These are phyloP conservation scores for Crassisporium funariophilum DNA, from an alignment of 768 basidiomycete species.

Conservation along the genomic window DNA sequence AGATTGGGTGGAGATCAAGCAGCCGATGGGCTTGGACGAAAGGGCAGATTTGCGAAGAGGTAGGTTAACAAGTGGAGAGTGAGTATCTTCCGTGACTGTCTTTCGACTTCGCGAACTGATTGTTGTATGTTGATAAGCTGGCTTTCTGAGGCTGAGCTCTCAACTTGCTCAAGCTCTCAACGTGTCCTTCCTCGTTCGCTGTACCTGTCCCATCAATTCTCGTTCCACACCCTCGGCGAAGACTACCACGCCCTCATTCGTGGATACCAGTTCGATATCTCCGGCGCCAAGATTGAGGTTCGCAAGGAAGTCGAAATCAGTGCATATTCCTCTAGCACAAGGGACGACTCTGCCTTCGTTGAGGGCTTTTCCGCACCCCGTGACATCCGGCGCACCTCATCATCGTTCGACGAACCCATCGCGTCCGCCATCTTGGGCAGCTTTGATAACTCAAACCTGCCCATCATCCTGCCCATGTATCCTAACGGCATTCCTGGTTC, in stretches of 20 bases:
- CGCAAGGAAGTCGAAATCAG: slow-evolving; percentile 71
- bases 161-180: slow-evolving; percentile 63
- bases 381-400: slow-evolving; percentile 45
- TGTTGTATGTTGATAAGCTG: slow-evolving; percentile 41
- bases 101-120: slow-evolving; percentile 9
- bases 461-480: slow-evolving; percentile 69
- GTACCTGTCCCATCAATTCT: slow-evolving; percentile 85
- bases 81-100: slow-evolving; percentile 13
- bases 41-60: slow-evolving; percentile 4
- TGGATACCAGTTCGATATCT: slow-evolving; percentile 59
- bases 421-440: slow-evolving; percentile 70
- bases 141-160: slow-evolving; percentile 82
- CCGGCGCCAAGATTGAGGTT: slow-evolving; percentile 65
- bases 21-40: slow-evolving; percentile 13
- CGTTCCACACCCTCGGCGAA: slow-evolving; percentile 73
- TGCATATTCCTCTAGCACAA: slow-evolving; percentile 40
- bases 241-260: slow-evolving; percentile 82
- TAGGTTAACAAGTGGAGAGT: slow-evolving; percentile 17
- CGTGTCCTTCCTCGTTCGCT: slow-evolving; percentile 70
- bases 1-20: slow-evolving; percentile 58
- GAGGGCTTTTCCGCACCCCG: slow-evolving; percentile 46
- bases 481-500: slow-evolving; percentile 65
- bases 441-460: slow-evolving; percentile 50
- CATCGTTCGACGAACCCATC: slow-evolving; percentile 79
- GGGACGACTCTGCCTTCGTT: slow-evolving; percentile 44